A percentile compares a stretch with the other conserved stretches of the same genome.
Conservation (phyloP, 768 basidiomycete genomes). For the Coprinellus micaceus region DNA sequence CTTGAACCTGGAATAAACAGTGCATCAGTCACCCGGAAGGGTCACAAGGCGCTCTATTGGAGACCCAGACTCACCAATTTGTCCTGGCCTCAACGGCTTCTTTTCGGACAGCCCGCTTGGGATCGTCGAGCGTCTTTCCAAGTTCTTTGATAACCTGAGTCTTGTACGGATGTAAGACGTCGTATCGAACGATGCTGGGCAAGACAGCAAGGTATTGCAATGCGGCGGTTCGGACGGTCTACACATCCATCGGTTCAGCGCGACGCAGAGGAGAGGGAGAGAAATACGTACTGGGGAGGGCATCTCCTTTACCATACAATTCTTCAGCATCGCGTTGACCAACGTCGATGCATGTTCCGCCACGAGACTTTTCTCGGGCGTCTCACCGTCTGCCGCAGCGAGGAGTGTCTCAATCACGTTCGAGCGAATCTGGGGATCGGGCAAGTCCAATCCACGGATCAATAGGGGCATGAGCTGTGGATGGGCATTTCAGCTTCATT, state of each 20-base stretch:
- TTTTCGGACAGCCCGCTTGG: slow-evolving; percentile 76
- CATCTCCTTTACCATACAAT: slow-evolving; percentile 47
- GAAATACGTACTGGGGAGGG: slow-evolving; percentile 47
- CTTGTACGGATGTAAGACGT: slow-evolving; percentile 80
- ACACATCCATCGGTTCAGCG: background rate
- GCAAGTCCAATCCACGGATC: slow-evolving; percentile 77
- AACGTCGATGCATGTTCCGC: slow-evolving; percentile 71
- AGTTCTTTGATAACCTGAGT: slow-evolving; percentile 68
- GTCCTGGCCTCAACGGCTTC: slow-evolving; percentile 81
- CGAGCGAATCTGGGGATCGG: slow-evolving; percentile 66
- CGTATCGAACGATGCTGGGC: slow-evolving; percentile 76
- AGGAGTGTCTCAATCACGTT: slow-evolving; percentile 80
- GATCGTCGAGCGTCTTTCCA: slow-evolving; percentile 79
- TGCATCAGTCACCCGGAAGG: too few relatives aligned
- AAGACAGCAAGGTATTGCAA: slow-evolving; percentile 70
- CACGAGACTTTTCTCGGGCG: slow-evolving; percentile 45
- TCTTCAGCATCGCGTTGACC: slow-evolving; percentile 67
- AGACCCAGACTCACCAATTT: slow-evolving; percentile 9
- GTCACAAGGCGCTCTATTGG: background rate
- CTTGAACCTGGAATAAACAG: slow-evolving; percentile 45
- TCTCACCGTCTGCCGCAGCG: slow-evolving; percentile 59
- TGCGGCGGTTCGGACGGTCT: slow-evolving; percentile 77
- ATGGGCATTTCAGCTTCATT: slow-evolving; percentile 5
- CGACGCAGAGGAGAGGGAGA: background rate
- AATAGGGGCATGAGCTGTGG: slow-evolving; percentile 83